Conservation (phyloP, 2,329 filamentous ascomycete genomes). For the Podosphaera xanthii region DNA sequence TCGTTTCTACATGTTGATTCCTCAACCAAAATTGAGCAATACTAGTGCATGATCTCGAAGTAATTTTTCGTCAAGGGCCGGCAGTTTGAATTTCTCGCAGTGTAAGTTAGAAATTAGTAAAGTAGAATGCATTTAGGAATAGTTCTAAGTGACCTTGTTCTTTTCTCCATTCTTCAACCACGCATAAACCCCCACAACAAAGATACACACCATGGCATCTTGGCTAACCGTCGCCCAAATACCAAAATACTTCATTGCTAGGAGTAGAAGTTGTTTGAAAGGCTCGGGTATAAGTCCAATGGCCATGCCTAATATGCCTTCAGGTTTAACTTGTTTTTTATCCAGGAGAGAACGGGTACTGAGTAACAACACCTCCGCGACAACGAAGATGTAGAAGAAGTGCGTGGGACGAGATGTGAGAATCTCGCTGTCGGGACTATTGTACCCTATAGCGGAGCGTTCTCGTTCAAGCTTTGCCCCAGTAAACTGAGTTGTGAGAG, state of each 20-base stretch:
- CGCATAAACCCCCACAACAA: slow-evolving; percentile 33
- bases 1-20: too few relatives aligned
- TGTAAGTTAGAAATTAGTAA: too few relatives aligned
- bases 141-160: too few relatives aligned
- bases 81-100: too few relatives aligned
- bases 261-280: slow-evolving; percentile 35
- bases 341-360: slow-evolving; percentile 50
- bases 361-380: slow-evolving; percentile 49
- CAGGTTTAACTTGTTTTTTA: slow-evolving; percentile 28
- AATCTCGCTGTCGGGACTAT: slow-evolving; percentile 14
- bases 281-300: slow-evolving; percentile 43
- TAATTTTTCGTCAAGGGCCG: too few relatives aligned
- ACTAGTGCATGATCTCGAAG: too few relatives aligned
- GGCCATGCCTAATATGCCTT: slow-evolving; percentile 39
- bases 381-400: slow-evolving; percentile 66
- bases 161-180: slow-evolving; percentile 10
- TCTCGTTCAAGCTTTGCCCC: slow-evolving; percentile 40
- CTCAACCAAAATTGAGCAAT: too few relatives aligned
- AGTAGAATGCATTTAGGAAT: too few relatives aligned
- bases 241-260: slow-evolving; percentile 40
- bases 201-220: slow-evolving; percentile 55
- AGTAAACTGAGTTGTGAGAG: slow-evolving; percentile 42
- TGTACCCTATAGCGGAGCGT: slow-evolving; percentile 10
- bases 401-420: slow-evolving; percentile 19
- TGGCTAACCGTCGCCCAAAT: slow-evolving; percentile 49